Evolutionary conservation across 768 basidiomycete species (phyloP), one percentile per base, ranked within the genome.

Genomic region (Mrakia hoshinonis): DNA sequence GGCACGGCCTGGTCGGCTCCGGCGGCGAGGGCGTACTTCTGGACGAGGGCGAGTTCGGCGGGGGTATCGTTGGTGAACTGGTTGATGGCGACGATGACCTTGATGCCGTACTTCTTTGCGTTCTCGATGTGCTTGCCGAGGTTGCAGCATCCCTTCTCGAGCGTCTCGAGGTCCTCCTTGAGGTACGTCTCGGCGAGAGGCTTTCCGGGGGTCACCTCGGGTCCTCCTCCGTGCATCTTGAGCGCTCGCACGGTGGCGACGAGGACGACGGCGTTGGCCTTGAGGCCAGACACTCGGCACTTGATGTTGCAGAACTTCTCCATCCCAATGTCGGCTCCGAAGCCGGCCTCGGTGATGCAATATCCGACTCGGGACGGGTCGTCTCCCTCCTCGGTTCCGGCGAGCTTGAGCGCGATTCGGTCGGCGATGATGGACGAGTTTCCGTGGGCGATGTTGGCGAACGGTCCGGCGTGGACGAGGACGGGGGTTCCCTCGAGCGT

Each of bases 401-500:
- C 95, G 31, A 99, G 87, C 82, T 99, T 99, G 76, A 99, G 85
- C 39, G 95, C 95, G 67, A 99, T 87, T 67, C 88, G 87, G 80
- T 99, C 95, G n/a, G 95, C 95, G 72, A 99, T 85, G 79, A 99
- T 95, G 49, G 95, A 98, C 0, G 94, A 97, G 82, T 98, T 99
- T 58, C 93, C 78, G 77, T 98, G 95, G 0, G 95, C 95, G 74
- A 99, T 99, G 83, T 99, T 98, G 75, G 95, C 95, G 79, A 99
- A 99, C 34, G 95, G 96, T 67, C 95, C 95, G 4, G 95, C 95
- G 79, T 98, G 95, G 5, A 99, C 96, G 77, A 99, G 97, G 74
- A 99, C 96, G 48, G 95, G 95, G 0, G 95, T 99, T 54, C 95
- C 95, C 87, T 97, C 90, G 49, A 98, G 83, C 3, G 94, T 93